Percentiles rank a stretch among this genome's conserved stretches.
These are phyloP conservation scores for Pyrenopolyporus hunteri DNA, from an alignment of 495 filamentous ascomycete genomes.

Conservation along the genomic window DNA sequence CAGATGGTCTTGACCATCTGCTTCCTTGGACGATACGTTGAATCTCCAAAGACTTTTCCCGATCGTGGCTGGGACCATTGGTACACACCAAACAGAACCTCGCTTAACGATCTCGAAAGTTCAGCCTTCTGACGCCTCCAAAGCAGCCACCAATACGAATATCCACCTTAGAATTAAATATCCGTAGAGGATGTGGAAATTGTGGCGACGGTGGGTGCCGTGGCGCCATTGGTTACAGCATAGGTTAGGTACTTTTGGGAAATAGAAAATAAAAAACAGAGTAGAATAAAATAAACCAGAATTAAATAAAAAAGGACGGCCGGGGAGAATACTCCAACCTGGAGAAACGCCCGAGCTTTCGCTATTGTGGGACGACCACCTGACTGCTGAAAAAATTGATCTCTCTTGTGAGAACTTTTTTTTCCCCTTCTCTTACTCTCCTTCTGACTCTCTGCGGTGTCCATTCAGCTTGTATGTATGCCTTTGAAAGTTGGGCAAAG, in stretches of 20 bases:
- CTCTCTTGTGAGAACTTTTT: slow-evolving; percentile 9
- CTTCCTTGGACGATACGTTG: slow-evolving; percentile 8
- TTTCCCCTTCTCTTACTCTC: not conserved
- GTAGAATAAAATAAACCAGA: too few relatives aligned
- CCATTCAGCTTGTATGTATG: slow-evolving; percentile 17
- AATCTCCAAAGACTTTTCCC: slow-evolving; percentile 16
- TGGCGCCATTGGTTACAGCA: not conserved
- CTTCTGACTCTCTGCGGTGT: not conserved
- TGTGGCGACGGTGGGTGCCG: slow-evolving; percentile 14
- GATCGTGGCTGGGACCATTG: slow-evolving; percentile 22
- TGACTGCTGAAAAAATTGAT: slow-evolving; percentile 26
- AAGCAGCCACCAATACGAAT: slow-evolving; percentile 2
- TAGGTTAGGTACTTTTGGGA: not conserved
- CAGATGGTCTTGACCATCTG: slow-evolving; percentile 7
- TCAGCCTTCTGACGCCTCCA: slow-evolving; percentile 13
- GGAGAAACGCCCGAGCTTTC: slow-evolving; percentile 22
- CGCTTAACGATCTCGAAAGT: slow-evolving; percentile 30
- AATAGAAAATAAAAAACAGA: not conserved
- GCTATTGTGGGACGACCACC: slow-evolving; percentile 35
- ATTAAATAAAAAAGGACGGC: slow-evolving; percentile 24
- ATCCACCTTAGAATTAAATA: not conserved
- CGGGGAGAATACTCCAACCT: slow-evolving; percentile 18
- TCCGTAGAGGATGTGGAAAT: slow-evolving; percentile 14
- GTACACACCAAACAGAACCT: slow-evolving; percentile 6
- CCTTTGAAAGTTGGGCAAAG: slow-evolving; percentile 12